Evolutionary conservation across 176 grass and related monocot species (phyloP).

Genomic region (Miscanthus lutarioriparius): DNA sequence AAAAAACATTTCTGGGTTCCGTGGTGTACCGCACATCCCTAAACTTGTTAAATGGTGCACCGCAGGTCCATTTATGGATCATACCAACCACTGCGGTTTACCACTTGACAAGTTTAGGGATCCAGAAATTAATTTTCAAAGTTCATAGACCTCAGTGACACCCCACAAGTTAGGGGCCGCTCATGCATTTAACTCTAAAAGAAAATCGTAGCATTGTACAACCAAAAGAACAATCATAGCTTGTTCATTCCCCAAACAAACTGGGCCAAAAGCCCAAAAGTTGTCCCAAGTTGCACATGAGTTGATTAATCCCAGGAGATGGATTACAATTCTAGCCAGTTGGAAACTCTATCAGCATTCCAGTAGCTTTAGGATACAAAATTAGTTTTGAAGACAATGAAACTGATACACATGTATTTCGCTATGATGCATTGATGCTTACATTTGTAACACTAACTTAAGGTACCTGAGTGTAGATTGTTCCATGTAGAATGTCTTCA

Average conservation of each 20-base stretch:
- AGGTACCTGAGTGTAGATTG: constrained; percentile 78
- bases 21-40: neutral
- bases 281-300: neutral
- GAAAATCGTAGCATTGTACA: neutral
- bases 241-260: constrained; percentile 9
- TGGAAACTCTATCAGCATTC: neutral
- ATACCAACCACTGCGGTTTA: neutral
- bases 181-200: neutral
- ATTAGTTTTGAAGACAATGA: neutral
- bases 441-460: constrained; percentile 17
- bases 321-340: neutral
- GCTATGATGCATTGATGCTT: neutral
- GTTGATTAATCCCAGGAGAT: neutral
- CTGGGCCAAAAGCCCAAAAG: neutral
- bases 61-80: neutral
- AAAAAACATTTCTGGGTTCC: neutral
- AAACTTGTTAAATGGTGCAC: neutral
- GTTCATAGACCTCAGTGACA: neutral
- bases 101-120: neutral
- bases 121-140: neutral
- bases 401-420: constrained; percentile 5
- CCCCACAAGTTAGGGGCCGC: neutral
- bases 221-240: constrained; percentile 21
- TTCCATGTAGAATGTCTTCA: constrained; percentile 82
- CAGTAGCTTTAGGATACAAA: neutral